phyloP scores from a whole-genome alignment of 2,329 filamentous ascomycete species.

The Alternaria consortialis region DNA sequence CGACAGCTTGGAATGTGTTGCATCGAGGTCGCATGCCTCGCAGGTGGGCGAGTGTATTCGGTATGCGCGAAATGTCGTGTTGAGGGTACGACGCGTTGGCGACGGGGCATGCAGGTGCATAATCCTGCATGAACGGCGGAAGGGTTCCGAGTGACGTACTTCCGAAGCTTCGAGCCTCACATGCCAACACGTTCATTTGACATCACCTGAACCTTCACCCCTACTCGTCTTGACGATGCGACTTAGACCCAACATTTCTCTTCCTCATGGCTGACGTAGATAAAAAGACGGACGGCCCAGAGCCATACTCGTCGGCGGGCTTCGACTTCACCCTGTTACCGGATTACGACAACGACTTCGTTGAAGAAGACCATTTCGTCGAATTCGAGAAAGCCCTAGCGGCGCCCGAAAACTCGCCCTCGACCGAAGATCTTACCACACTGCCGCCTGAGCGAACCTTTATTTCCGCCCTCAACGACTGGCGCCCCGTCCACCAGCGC shows the following conservation, averaged over 20 bases:
- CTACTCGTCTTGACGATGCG: constrained; percentile 27
- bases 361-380: constrained; percentile 74
- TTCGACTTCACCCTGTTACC: constrained; percentile 77
- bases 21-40: constrained; percentile 33
- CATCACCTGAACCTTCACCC: background rate
- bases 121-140: constrained; percentile 9
- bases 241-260: background rate
- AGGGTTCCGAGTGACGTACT: constrained; percentile 20
- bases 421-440: constrained; percentile 62
- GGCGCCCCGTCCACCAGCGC: constrained; percentile 85
- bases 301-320: constrained; percentile 68
- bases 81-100: background rate
- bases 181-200: constrained; percentile 9
- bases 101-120: background rate
- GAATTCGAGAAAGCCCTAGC: constrained; percentile 83
- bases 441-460: constrained; percentile 63
- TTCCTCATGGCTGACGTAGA: constrained; percentile 54
- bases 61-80: background rate
- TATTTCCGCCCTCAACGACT: constrained; percentile 93
- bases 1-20: constrained; percentile 13
- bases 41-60: background rate
- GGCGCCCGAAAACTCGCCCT: constrained; percentile 79
- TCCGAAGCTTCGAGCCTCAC: constrained; percentile 16
- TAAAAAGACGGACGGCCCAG: constrained; percentile 61
- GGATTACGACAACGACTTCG: constrained; percentile 82